A percentile compares a stretch with the other conserved stretches of the same genome.
These are phyloP conservation scores for Pholiota molesta DNA, from an alignment of 768 basidiomycete genomes.

Conservation along the genomic window DNA sequence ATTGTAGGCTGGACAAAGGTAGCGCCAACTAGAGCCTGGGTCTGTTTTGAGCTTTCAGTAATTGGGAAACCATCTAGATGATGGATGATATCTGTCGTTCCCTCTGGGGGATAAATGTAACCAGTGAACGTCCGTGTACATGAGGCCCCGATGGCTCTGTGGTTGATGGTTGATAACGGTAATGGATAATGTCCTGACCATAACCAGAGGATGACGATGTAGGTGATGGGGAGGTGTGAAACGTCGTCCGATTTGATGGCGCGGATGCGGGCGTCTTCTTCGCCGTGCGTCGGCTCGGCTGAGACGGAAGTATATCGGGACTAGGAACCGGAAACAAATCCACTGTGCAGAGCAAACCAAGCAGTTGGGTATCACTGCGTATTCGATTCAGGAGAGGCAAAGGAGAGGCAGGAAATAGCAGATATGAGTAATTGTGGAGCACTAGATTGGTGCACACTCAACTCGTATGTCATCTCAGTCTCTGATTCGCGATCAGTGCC, in stretches of 20 bases:
- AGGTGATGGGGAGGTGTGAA: neutral
- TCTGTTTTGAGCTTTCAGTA: conserved; percentile 54
- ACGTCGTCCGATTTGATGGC: neutral
- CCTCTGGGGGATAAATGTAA: conserved; percentile 19
- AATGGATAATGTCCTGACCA: neutral
- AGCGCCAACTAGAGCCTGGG: conserved; percentile 56
- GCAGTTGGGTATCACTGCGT: conserved; percentile 57
- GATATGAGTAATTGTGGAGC: neutral
- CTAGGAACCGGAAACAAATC: conserved; percentile 70
- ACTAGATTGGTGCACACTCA: conserved; percentile 17
- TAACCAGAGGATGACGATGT: neutral
- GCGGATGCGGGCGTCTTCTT: neutral
- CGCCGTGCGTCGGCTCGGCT: neutral
- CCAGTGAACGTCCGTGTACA: conserved; percentile 16
- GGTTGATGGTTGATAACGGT: conserved; percentile 2
- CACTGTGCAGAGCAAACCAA: conserved; percentile 75
- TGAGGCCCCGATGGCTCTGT: conserved; percentile 5
- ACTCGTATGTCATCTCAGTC: conserved; percentile 55
- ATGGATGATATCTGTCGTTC: conserved; percentile 42
- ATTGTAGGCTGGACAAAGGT: conserved; percentile 61
- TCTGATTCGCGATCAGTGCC: conserved; percentile 44
- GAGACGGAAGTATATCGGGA: conserved; percentile 12
- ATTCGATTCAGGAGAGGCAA: conserved; percentile 9
- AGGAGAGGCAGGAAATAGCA: too few relatives aligned
- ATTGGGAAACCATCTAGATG: conserved; percentile 43